Base-by-base conservation (phyloP, 108 stramenopile species). In the Nannochloropsis salina region DNA sequence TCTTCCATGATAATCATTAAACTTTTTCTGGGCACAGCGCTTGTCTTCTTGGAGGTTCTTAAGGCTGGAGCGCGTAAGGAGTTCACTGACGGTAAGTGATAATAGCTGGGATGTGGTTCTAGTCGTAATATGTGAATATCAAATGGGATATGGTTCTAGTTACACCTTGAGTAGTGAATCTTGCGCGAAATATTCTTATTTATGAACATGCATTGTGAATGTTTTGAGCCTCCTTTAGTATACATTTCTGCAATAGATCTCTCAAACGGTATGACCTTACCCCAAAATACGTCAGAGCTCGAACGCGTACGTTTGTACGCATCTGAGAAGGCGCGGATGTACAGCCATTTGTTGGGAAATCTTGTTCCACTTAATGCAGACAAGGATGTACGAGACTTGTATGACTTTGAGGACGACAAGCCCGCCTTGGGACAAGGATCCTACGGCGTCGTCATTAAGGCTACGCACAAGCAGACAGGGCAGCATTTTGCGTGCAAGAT, bases 401-500 rank as follows among this genome's bases (percentile, higher is more conserved):
- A 74, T n/a, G 61, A 74, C 61, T 74, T 74, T n/a, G 61, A 74
- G n/a, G 61, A 74, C 61, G 61, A 74, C n/a, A 74, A 74, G n/a
- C 61, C 61, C 61, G 61, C 61, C 61, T 83, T 87, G 18, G 87
- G 87, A 41, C 83, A 83, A 41, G 87, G 87, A 12, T 83, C 87
- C 44, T 87, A 87, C 40, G 87, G 87, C 3, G 44, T 83, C 44
- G 87, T 87, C 41, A 45, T 87, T 21, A 47, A 80, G 44, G 87
- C 87, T 6, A 87, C 84, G 1, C 87, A 87, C 80, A 44, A 83
- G 45, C 83, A 83, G 43, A 87, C 87, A 45, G 87, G 83, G 40
- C 80, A 42, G 43, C 40, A 84, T 43, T 87, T 81, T 12, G 87
- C 87, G 22, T 87, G 87, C 83, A 87, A 87, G 80, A 83, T 87